Base-by-base conservation (phyloP, 2,329 filamentous ascomycete species). In the Botryotinia globosa region DNA sequence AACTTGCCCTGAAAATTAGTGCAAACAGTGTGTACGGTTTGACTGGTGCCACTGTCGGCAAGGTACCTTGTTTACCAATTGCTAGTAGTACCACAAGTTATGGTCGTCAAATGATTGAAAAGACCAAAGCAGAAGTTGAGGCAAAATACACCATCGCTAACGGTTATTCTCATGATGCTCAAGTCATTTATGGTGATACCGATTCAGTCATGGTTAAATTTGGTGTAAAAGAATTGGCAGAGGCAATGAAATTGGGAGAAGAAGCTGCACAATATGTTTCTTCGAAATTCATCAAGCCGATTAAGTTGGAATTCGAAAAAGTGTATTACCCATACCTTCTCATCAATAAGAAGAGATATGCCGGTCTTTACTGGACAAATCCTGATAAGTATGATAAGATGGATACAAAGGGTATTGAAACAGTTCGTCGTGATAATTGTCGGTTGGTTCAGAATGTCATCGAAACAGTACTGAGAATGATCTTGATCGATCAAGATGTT, bases 151-250 rank as follows among this genome's bases (percentile, higher is more conserved):
- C 89, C 66, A 94, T 98, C 72, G 93, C 93, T 67, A 98, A 99
- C 79, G 96, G 96, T 29, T 99, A 98, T 82, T 90, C 88, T 2
- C 94, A 98, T 81, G 93, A 99, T 81, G 96, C 96, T 0, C 91
- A 98, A 80, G 96, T 99, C 83, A 97, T 99, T 75, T 99, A 99
- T 78, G 96, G 96, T 84, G 96, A 99, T 82, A 99, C 96, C 2
- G 96, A 99, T 87, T 99, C 96, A 14, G 96, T 99, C 84, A 99
- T 99, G 96, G 95, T 99, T 74, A 98, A 98, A 80, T 99, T 99
- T 77, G 96, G 96, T 61, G 94, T 94, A 16, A 91, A 90, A 59
- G 94, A 98, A 76, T 86, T 99, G 29, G 87, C 89, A 9, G 93
- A 96, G 76, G 92, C 94, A 34, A 99, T 99, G 96, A 94, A 92